Evolutionary conservation across 2,329 filamentous ascomycete genomes (phyloP).

Genomic region (Trichoderma pleuroti): DNA sequence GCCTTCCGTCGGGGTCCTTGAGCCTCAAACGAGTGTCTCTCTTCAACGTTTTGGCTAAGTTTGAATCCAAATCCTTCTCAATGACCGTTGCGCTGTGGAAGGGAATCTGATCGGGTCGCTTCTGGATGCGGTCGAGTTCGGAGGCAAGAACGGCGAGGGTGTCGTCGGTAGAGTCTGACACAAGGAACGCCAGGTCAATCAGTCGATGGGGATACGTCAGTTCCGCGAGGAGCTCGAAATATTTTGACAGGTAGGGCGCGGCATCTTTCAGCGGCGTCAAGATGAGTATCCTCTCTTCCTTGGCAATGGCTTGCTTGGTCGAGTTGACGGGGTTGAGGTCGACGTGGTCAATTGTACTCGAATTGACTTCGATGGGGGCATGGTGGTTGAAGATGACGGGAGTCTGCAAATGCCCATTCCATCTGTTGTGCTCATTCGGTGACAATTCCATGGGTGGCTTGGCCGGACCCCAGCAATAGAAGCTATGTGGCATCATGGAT

Average conservation of each 20-base stretch:
- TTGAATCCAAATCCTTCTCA: constrained; percentile 79
- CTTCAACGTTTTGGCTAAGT: constrained; percentile 73
- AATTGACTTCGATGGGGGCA: constrained; percentile 79
- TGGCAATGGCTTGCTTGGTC: constrained; percentile 71
- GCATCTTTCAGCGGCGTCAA: constrained; percentile 92
- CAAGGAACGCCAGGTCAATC: constrained; percentile 92
- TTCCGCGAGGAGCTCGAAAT: constrained; percentile 88
- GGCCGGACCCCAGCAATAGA: constrained; percentile 93
- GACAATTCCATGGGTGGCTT: constrained; percentile 97
- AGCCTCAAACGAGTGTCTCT: constrained; percentile 80
- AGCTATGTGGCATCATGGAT: constrained; percentile 51
- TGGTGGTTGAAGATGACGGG: constrained; percentile 97
- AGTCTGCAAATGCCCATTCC: constrained; percentile 84
- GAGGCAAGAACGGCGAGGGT: constrained; percentile 81
- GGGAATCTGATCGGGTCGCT: constrained; percentile 70
- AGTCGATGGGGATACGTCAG: constrained; percentile 92
- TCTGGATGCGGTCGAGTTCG: constrained; percentile 86
- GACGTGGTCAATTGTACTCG: constrained; percentile 71
- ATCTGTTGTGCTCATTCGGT: constrained; percentile 82
- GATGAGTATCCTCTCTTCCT: constrained; percentile 85
- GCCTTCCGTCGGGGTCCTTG: constrained; percentile 87
- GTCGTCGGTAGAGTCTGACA: constrained; percentile 87
- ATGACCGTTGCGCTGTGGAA: constrained; percentile 84
- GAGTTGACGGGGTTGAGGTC: constrained; percentile 83
- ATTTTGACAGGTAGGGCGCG: constrained; percentile 73